Base-by-base conservation (phyloP, 768 basidiomycete genomes). In the Austroboletus festivus region DNA sequence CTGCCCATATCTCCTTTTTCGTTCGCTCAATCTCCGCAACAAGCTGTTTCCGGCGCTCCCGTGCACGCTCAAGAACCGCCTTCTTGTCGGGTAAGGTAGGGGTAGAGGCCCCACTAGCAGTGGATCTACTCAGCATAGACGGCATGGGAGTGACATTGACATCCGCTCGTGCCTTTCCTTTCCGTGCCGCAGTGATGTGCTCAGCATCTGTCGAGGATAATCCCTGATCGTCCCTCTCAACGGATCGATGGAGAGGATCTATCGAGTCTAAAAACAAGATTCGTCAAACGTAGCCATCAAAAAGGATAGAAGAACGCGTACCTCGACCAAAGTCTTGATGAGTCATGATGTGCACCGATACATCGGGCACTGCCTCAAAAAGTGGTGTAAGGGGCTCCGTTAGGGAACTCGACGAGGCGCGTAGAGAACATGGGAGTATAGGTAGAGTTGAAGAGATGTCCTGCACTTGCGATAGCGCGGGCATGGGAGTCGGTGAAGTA, bases 1-100 rank as follows among this genome's bases (percentile, higher is more conserved):
- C 75, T 68, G 87, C 85, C 88, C 88, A 89, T 48, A 89, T 64
- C 58, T 84, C 81, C 23, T 79, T 72, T 59, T 83, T 84, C 20
- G 82, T 78, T 45, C 68, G 71, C 42, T 82, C 75, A 38, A 89
- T 67, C 66, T 85, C 82, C 10, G 66, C 67, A 47, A 68, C 67
- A 31, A 90, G 55, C 55, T 78, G 71, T 46, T 67, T 65, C 50
- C 79, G 76, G 57, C 78, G 73, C 56, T 79, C 78, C 46, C 68
- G 71, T 13, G 85, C 86, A 13, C 75, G 73, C 38, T 62, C 68
- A 26, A 89, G 50, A 19, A 83, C 67, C 11, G 73, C 76, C 21
- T 68, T 71, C 52, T 71, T 76, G 41, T 67, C 64, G 18, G 56
- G 40, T 5, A n/a, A n/a, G n/a, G 33, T 12, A 20, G 48, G 28